Evolutionary conservation across 768 basidiomycete species (phyloP).

Genomic region (Pholiota molesta): DNA sequence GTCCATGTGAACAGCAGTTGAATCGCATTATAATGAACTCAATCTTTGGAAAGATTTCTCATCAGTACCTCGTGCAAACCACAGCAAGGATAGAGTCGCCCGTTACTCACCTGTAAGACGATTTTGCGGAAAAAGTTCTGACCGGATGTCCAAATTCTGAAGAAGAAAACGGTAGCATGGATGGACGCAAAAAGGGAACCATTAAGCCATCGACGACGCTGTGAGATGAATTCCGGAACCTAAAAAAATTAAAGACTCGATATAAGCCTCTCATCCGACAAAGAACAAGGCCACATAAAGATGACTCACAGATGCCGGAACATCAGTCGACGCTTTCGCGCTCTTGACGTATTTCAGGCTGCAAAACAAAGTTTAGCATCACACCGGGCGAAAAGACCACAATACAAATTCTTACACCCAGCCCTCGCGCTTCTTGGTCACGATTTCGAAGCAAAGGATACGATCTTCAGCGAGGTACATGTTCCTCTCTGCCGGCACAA

Average conservation of each 20-base stretch:
- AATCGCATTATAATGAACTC: constrained; percentile 92
- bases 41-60: constrained; percentile 43
- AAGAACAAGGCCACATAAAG: constrained; percentile 1
- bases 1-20: constrained; percentile 96
- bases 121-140: constrained; percentile 87
- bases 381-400: neutral
- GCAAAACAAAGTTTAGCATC: constrained; percentile 7
- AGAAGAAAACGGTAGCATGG: constrained; percentile 89
- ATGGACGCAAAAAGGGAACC: constrained; percentile 93
- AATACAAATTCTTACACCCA: constrained; percentile 63
- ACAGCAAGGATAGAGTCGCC: neutral
- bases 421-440: constrained; percentile 84
- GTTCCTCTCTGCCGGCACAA: constrained; percentile 59
- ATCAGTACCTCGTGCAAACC: constrained; percentile 1
- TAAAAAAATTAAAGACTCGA: constrained; percentile 23
- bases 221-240: constrained; percentile 94
- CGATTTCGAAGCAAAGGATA: constrained; percentile 92
- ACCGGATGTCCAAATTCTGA: constrained; percentile 89
- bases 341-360: constrained; percentile 90
- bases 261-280: constrained; percentile 8
- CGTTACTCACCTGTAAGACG: constrained; percentile 55
- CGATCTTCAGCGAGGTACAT: constrained; percentile 93
- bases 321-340: constrained; percentile 96
- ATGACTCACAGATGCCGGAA: constrained; percentile 70
- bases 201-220: constrained; percentile 87